A percentile compares a stretch with the other conserved stretches of the same genome.
phyloP scores from a whole-genome alignment of 371 early-diverging fungal genomes.

The Saksenaea vasiformis region DNA sequence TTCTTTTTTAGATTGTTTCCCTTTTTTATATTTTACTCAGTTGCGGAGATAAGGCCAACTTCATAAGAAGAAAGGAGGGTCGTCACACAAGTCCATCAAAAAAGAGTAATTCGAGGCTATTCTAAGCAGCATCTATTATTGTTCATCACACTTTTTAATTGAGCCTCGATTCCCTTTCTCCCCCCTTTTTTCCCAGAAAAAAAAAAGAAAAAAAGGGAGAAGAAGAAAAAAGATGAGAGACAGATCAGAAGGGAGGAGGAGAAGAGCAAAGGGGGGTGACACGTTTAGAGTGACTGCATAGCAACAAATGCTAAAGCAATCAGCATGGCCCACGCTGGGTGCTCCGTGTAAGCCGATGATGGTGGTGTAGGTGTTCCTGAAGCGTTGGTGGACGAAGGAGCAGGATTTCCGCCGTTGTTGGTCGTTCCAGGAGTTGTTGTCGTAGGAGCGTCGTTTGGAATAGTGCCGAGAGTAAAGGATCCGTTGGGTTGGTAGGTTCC shows the following conservation, averaged over 20 bases:
- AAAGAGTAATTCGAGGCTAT: background rate
- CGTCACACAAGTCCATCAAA: background rate
- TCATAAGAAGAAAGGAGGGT: background rate
- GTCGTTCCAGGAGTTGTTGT: background rate
- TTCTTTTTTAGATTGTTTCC: no score
- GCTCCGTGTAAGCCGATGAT: background rate
- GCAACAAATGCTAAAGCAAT: background rate
- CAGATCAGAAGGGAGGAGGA: background rate
- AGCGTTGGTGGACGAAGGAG: background rate
- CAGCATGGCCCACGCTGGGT: background rate
- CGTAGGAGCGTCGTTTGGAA: slow-evolving; percentile 19
- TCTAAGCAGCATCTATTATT: background rate
- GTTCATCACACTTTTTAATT: background rate
- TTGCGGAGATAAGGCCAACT: background rate
- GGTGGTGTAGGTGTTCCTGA: background rate
- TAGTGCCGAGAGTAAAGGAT: slow-evolving; percentile 13
- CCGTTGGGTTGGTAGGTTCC: slow-evolving; percentile 16
- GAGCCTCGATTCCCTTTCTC: background rate
- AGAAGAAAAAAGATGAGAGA: background rate
- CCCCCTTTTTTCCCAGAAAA: background rate
- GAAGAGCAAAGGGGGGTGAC: background rate
- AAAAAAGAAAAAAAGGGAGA: background rate
- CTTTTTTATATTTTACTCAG: no score
- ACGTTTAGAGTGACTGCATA: background rate
- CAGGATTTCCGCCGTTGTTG: background rate